Evolutionary conservation across 352 stramenopile species (phyloP).

Genomic region (Phytophthora boehmeriae): DNA sequence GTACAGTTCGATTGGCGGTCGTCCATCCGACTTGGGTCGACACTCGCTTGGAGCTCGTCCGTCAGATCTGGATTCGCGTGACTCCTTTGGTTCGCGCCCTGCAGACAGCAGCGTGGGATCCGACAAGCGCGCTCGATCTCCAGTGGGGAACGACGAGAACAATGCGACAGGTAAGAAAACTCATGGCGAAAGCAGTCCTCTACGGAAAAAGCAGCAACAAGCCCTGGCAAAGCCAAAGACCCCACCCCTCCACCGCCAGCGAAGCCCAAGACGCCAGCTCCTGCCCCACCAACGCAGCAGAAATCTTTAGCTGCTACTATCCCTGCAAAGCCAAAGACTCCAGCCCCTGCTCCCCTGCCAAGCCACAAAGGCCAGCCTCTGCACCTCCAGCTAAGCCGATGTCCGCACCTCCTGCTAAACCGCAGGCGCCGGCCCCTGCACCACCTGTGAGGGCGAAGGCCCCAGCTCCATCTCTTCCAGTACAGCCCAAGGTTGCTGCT

Average conservation of each 20-base stretch:
- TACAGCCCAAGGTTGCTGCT: background rate
- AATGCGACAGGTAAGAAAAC: constrained; percentile 21
- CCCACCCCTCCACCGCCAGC: constrained; percentile 3
- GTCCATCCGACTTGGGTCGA: constrained; percentile 23
- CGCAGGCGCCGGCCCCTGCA: constrained; percentile 7
- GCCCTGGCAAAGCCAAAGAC: constrained; percentile 14
- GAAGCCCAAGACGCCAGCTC: constrained; percentile 12
- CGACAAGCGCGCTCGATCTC: constrained; percentile 24
- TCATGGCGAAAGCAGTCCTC: constrained; percentile 7
- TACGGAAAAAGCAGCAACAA: constrained; percentile 23
- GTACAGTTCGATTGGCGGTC: constrained; percentile 19
- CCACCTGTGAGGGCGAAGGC: background rate
- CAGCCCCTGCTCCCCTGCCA: constrained; percentile 12
- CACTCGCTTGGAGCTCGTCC: constrained; percentile 14
- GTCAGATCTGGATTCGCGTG: constrained; percentile 21
- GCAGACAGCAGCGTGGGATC: constrained; percentile 8
- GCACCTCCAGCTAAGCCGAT: constrained; percentile 6
- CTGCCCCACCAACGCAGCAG: constrained; percentile 5
- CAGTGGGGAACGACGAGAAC: constrained; percentile 26
- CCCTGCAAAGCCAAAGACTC: constrained; percentile 21
- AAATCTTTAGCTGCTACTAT: constrained; percentile 13
- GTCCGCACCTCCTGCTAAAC: constrained; percentile 5
- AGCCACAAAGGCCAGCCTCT: constrained; percentile 10
- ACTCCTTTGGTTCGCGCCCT: constrained; percentile 24
- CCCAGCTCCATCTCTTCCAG: background rate